These are phyloP conservation scores for Coemansia guatemalensis DNA, from an alignment of 192 early-diverging fungal species.

Conservation along the genomic window DNA sequence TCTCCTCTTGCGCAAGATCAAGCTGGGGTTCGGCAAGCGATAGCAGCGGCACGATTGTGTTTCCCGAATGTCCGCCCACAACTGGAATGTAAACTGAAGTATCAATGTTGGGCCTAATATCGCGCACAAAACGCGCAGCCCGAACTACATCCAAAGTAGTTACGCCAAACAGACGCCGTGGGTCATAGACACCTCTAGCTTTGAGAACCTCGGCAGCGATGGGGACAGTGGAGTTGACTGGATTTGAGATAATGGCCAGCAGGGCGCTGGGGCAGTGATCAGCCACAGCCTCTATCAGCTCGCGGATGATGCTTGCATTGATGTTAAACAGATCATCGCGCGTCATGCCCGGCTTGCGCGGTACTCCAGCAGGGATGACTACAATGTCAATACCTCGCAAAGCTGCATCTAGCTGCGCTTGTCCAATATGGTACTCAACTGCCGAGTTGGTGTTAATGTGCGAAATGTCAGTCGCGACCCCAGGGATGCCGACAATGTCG, in stretches of 20 bases:
- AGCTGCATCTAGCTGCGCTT: conserved; percentile 69
- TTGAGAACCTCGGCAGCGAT: conserved; percentile 88
- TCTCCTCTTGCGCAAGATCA: conserved; percentile 76
- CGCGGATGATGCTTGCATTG: conserved; percentile 85
- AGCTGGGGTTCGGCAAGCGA: conserved; percentile 63
- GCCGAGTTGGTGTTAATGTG: conserved; percentile 84
- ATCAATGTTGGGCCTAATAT: conserved; percentile 68
- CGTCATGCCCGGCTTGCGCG: conserved; percentile 98
- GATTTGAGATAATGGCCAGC: conserved; percentile 87
- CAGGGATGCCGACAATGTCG: conserved; percentile 94
- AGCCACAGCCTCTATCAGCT: conserved; percentile 73
- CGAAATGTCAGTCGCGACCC: conserved; percentile 92
- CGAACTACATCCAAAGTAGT: conserved; percentile 96
- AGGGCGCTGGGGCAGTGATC: conserved; percentile 77
- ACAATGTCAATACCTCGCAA: conserved; percentile 71
- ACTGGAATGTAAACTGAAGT: conserved; percentile 65
- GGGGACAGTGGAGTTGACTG: conserved; percentile 93
- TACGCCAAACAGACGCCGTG: conserved; percentile 86
- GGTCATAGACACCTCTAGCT: conserved; percentile 78
- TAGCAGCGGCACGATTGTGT: conserved; percentile 94
- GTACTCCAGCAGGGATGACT: conserved; percentile 97
- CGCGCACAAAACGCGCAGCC: conserved; percentile 89
- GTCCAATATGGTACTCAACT: conserved; percentile 40
- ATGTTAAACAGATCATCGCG: conserved; percentile 98
- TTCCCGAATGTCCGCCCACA: conserved; percentile 94